These are phyloP conservation scores for Tilletia caries DNA, from an alignment of 1,284 basidiomycete genomes.

Conservation along the genomic window DNA sequence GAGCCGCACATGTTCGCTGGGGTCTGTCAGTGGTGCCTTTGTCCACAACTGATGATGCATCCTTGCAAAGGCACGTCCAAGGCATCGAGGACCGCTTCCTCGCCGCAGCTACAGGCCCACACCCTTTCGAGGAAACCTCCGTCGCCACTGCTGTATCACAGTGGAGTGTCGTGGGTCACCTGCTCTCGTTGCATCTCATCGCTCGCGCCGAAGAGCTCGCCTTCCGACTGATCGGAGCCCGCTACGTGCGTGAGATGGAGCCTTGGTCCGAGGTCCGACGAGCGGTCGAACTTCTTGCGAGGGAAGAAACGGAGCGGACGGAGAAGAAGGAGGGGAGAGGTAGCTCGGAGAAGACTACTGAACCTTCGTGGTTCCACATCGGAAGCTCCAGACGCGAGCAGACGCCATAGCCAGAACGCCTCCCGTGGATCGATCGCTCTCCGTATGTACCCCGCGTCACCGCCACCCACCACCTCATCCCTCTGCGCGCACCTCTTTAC, in stretches of 20 bases:
- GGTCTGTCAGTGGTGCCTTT: not conserved
- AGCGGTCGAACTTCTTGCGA: slow-evolving; percentile 15
- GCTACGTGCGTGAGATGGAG: slow-evolving; percentile 32
- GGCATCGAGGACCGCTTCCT: not conserved
- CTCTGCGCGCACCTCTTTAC: too few species aligned
- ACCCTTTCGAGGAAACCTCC: not conserved
- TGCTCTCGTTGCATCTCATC: slow-evolving; percentile 16
- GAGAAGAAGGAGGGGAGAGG: not conserved
- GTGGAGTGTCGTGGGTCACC: not conserved
- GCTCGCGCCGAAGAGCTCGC: slow-evolving; percentile 22
- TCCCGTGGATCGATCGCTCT: too few species aligned
- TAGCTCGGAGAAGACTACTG: too few species aligned
- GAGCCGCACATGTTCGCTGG: slow-evolving; percentile 57
- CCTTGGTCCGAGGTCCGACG: slow-evolving; percentile 31
- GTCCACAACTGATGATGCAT: not conserved
- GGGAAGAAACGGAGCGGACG: not conserved
- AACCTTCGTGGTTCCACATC: too few species aligned
- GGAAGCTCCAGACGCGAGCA: too few species aligned
- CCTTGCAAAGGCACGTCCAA: not conserved
- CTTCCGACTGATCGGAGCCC: slow-evolving; percentile 25
- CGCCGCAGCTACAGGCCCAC: not conserved
- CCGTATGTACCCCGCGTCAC: too few species aligned
- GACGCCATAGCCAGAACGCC: too few species aligned
- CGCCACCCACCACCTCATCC: too few species aligned
- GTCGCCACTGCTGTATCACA: not conserved